Percentiles rank a stretch among this genome's conserved stretches.
Evolutionary conservation across 345 rosid species (phyloP).

Genomic region (Abelmoschus esculentus): DNA sequence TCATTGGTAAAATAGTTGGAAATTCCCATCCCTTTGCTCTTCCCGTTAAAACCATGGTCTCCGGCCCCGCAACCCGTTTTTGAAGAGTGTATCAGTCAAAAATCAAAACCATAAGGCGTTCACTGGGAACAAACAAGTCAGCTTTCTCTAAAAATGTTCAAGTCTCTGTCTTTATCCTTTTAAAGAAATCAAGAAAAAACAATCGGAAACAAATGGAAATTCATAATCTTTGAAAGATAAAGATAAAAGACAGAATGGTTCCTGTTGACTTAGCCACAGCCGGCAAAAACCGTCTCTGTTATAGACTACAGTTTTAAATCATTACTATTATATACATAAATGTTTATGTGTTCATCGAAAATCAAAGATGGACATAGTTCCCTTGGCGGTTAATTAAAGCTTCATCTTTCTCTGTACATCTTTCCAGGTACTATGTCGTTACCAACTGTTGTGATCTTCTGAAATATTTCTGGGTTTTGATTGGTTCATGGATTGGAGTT

Average conservation of each 20-base stretch:
- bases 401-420: background rate
- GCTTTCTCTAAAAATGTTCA: background rate
- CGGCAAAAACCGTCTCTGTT: constrained; percentile 3
- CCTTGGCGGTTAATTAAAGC: constrained; percentile 8
- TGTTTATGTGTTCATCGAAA: too few species aligned
- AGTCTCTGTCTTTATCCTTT: background rate
- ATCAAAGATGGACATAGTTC: constrained; percentile 1
- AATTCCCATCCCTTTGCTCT: background rate
- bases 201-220: background rate
- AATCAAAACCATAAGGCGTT: background rate
- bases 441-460: background rate
- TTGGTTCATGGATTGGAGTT: background rate
- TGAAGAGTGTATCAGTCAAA: background rate
- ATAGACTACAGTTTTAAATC: too few species aligned
- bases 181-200: background rate
- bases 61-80: too few species aligned
- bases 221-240: background rate
- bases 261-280: background rate
- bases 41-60: background rate
- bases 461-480: background rate
- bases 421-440: background rate
- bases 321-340: too few species aligned
- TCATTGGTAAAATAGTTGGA: background rate
- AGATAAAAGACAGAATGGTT: background rate
- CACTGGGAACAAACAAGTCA: background rate